phyloP scores from a whole-genome alignment of 768 basidiomycete species.

The Tylopilus felleus region DNA sequence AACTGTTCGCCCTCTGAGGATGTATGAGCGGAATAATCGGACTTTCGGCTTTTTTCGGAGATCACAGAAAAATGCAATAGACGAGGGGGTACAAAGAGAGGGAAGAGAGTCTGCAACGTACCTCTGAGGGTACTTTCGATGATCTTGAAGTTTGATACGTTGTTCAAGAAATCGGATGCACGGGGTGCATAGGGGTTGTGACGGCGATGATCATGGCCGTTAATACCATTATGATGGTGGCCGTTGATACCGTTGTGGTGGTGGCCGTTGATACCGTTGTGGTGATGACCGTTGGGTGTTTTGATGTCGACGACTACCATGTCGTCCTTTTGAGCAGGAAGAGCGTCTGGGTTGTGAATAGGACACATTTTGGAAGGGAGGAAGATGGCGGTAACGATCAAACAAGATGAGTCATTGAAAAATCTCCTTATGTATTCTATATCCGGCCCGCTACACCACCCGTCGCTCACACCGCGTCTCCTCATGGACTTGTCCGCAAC shows the following conservation, averaged over 20 bases:
- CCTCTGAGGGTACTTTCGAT: constrained; percentile 97
- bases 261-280: constrained; percentile 37
- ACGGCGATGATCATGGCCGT: constrained; percentile 40
- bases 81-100: neutral
- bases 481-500: constrained; percentile 68
- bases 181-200: constrained; percentile 85
- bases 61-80: neutral
- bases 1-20: constrained; percentile 94
- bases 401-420: constrained; percentile 10
- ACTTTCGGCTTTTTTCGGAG: constrained; percentile 3
- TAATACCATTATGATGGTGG: constrained; percentile 39
- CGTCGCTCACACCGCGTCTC: constrained; percentile 82
- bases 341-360: constrained; percentile 48
- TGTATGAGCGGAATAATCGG: constrained; percentile 13
- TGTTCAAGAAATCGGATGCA: constrained; percentile 90
- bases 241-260: constrained; percentile 50
- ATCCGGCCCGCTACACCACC: constrained; percentile 40
- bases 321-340: constrained; percentile 44
- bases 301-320: constrained; percentile 65
- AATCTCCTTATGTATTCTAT: neutral
- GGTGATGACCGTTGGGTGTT: constrained; percentile 39
- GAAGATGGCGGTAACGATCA: neutral
- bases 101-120: constrained; percentile 33
- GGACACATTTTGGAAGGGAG: constrained; percentile 41
- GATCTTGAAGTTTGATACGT: constrained; percentile 91